Conservation (phyloP, 2,329 filamentous ascomycete species). For the Talaromyces atroroseus region DNA sequence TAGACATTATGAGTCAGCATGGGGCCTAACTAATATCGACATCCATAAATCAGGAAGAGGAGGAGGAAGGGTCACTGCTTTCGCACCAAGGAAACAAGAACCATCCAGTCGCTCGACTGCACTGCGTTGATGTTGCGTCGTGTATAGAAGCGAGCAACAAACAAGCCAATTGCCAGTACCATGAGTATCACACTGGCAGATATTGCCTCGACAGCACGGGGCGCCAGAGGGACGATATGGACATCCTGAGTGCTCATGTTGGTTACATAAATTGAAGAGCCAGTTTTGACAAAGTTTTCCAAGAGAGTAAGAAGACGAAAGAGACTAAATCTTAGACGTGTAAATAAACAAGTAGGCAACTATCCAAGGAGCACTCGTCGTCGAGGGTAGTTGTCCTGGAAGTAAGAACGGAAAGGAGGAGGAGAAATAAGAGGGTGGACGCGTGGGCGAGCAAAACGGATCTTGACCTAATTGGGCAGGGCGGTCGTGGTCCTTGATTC, state of each 20-base stretch:
- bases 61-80: neutral
- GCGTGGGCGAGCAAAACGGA: neutral
- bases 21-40: neutral
- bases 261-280: neutral
- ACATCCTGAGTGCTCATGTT: conserved; percentile 16
- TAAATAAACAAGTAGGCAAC: neutral
- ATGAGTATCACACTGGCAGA: conserved; percentile 29
- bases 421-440: neutral
- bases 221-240: conserved; percentile 20
- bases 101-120: conserved; percentile 34
- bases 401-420: neutral
- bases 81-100: conserved; percentile 29
- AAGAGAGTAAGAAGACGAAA: neutral
- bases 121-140: conserved; percentile 26
- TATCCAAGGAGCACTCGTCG: neutral
- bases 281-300: neutral
- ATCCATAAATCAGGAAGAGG: neutral
- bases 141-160: conserved; percentile 29
- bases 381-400: neutral
- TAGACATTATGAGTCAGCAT: conserved; percentile 11
- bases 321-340: neutral
- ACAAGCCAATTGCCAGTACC: conserved; percentile 24
- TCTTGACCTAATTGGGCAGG: neutral
- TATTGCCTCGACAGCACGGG: conserved; percentile 23
- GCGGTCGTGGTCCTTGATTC: neutral